Evolutionary conservation across 371 early-diverging fungal genomes (phyloP).

Genomic region (Mucor racemosus): DNA sequence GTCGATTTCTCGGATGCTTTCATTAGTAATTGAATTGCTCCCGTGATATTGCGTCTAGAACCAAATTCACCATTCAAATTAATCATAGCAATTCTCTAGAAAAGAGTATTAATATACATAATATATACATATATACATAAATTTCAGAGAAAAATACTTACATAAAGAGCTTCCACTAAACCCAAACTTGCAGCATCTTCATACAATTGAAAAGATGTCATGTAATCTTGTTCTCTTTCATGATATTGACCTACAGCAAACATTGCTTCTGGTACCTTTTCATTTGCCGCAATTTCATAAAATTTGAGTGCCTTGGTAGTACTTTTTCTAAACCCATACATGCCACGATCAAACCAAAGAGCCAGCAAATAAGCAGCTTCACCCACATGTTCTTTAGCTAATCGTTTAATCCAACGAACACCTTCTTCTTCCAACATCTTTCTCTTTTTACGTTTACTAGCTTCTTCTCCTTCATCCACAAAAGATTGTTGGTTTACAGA

Average conservation of each 20-base stretch:
- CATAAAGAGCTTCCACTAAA: constrained; percentile 70
- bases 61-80: constrained; percentile 47
- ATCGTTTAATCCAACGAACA: constrained; percentile 72
- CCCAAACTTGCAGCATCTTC: constrained; percentile 76
- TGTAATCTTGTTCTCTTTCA: constrained; percentile 66
- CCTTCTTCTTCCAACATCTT: constrained; percentile 60
- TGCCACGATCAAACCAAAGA: constrained; percentile 70
- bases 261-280: constrained; percentile 45
- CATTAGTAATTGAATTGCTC: constrained; percentile 37
- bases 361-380: constrained; percentile 77
- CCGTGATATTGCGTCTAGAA: constrained; percentile 37
- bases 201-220: constrained; percentile 74
- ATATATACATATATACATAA: no score
- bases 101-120: neutral
- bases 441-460: constrained; percentile 23
- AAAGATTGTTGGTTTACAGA: neutral
- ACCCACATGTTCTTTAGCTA: constrained; percentile 67
- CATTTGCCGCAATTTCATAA: constrained; percentile 39
- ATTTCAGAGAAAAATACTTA: constrained; percentile 26
- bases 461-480: constrained; percentile 1
- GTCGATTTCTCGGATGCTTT: constrained; percentile 42
- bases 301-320: constrained; percentile 53
- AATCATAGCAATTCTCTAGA: constrained; percentile 45
- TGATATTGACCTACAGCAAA: constrained; percentile 35
- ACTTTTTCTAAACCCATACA: constrained; percentile 61